These are phyloP conservation scores for Aspergillus egyptiacus DNA, from an alignment of 495 filamentous ascomycete genomes.

Conservation along the genomic window DNA sequence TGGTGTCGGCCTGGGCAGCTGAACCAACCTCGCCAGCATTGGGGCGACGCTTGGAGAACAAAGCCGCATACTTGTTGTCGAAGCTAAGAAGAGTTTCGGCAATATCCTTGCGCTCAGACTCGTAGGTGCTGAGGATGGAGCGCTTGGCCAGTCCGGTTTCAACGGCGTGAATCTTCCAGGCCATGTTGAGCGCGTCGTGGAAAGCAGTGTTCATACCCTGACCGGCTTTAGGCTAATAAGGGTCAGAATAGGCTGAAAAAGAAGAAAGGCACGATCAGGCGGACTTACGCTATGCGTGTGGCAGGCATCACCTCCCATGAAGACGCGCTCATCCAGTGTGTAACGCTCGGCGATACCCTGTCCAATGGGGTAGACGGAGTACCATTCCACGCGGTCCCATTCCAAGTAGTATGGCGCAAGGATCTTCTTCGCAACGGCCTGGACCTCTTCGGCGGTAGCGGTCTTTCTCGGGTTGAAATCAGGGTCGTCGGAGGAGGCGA, in stretches of 20 bases:
- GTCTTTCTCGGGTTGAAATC: constrained; percentile 50
- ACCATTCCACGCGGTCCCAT: constrained; percentile 53
- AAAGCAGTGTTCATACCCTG: constrained; percentile 52
- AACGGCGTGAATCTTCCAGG: constrained; percentile 73
- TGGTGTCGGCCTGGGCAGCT: constrained; percentile 33
- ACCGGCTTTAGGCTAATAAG: constrained; percentile 52
- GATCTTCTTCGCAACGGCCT: constrained; percentile 56
- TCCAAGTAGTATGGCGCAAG: constrained; percentile 54
- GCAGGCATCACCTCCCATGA: constrained; percentile 59
- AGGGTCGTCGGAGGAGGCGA: constrained; percentile 56
- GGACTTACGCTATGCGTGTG: constrained; percentile 58
- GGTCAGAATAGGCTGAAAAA: constrained; percentile 23
- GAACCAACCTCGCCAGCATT: constrained; percentile 51
- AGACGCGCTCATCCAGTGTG: constrained; percentile 50
- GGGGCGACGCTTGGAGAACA: constrained; percentile 58
- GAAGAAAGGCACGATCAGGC: neutral
- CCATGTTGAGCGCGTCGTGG: constrained; percentile 62
- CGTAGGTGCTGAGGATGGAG: constrained; percentile 61
- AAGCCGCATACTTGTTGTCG: constrained; percentile 58
- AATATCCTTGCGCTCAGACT: constrained; percentile 62
- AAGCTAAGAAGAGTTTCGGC: constrained; percentile 68
- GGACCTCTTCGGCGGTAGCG: constrained; percentile 54
- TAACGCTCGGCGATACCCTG: constrained; percentile 60
- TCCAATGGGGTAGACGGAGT: constrained; percentile 58
- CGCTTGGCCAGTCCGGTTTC: constrained; percentile 55